Evolutionary conservation across 305 asterid species (phyloP), one percentile per base, ranked within the genome.

Genomic region (Fraxinus velutina): DNA sequence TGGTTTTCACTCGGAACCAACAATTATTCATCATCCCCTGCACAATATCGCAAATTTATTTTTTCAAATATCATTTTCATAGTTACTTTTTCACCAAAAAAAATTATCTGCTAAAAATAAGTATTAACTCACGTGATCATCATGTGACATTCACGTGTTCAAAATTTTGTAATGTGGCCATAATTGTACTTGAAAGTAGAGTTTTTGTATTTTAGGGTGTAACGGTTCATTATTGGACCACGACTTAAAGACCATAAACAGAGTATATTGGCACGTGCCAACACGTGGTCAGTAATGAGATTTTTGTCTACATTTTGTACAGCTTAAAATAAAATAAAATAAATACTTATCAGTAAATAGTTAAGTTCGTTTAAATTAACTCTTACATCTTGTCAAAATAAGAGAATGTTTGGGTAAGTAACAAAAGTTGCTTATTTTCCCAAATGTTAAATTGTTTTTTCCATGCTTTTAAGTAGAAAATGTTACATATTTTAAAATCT

Each of bases 1-100:
- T 92, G 77, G 95, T 89, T 81, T 89, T 95, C 52, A 95, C 96
- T 44, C 95, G 86, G 82, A 95, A 95, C 98, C 99, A 95, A 81
- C 97, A 93, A 39, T 95, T 95, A 87, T 93, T 95, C 99, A 95
- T 95, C 99, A 95, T 93, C 6, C 98, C 99, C 99, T 94, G 89
- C 47, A 86, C n/a, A 33, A 22, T 10, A 21, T 22, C 10, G 22
- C 7, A 27, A 9, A 39, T 9, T 66, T 66, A 9, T 66, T 60
- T 66, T 64, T 66, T 3, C 0, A 27, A 27, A 24, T 27, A 27
- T 66, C 1, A 66, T 27, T 66, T 66, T 66, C 17, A 27, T 27
- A 3, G 2, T 27, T 66, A 24, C 7, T 9, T 27, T 24, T 12
- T 1, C 44, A 7, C 10, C 33, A 0, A 0, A 62, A 21, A 8